Percentiles rank a stretch among this genome's conserved stretches.
These are phyloP conservation scores for Beauveria varroae DNA, from an alignment of 2,329 filamentous ascomycete species.

Conservation along the genomic window DNA sequence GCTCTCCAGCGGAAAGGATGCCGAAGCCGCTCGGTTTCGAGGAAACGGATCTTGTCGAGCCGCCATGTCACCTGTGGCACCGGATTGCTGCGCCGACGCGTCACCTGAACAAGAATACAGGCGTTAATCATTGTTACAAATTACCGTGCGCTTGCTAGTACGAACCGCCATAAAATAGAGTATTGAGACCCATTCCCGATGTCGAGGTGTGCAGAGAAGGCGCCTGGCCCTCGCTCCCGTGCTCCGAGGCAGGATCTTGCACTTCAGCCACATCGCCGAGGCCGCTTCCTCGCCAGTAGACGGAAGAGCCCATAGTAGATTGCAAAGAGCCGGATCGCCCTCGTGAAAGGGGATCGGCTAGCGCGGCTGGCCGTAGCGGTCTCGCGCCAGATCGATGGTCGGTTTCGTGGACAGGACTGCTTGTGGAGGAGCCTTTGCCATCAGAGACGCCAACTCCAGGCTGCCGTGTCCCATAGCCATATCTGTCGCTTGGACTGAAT, in stretches of 20 bases:
- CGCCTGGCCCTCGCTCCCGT: neutral
- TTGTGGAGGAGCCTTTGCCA: neutral
- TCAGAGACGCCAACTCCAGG: conserved; percentile 33
- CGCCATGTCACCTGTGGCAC: conserved; percentile 5
- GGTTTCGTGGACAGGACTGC: conserved; percentile 16
- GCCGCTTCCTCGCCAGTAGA: conserved; percentile 41
- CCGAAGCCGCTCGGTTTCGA: conserved; percentile 1
- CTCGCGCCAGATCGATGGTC: conserved; percentile 35
- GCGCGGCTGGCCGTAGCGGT: conserved; percentile 49
- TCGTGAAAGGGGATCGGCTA: conserved; percentile 49
- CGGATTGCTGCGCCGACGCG: neutral
- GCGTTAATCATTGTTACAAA: conserved; percentile 2
- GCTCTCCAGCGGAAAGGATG: conserved; percentile 2
- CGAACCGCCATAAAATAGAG: conserved; percentile 9
- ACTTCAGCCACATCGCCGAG: conserved; percentile 6
- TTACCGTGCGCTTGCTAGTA: neutral
- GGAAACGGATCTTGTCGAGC: neutral
- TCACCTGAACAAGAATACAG: conserved; percentile 5
- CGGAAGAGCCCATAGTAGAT: conserved; percentile 50
- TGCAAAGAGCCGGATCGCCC: conserved; percentile 51
- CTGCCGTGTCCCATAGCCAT: conserved; percentile 24
- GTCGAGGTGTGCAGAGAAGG: conserved; percentile 3
- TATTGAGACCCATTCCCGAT: conserved; percentile 7
- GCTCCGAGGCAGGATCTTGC: conserved; percentile 1
- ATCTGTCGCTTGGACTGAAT: conserved; percentile 36